Percentiles rank a stretch among this genome's conserved stretches.
phyloP scores from a whole-genome alignment of 108 stramenopile genomes.

The Hondaea fermentalgiana region DNA sequence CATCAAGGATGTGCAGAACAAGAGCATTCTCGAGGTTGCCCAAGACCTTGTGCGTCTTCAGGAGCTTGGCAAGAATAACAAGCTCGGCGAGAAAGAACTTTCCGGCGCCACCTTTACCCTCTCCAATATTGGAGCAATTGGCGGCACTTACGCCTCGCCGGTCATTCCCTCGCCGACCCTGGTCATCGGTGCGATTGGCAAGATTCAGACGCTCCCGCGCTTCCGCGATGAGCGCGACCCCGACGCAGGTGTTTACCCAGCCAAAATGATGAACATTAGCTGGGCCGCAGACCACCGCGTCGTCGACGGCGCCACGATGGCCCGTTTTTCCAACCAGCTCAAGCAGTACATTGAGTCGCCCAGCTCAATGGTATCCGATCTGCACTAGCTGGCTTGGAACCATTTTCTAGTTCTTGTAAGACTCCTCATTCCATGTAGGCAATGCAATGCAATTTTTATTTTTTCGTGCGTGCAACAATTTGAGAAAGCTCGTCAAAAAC shows the following conservation, averaged over 20 bases:
- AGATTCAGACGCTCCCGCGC: slow-evolving; percentile 77
- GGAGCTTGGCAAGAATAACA: slow-evolving; percentile 26
- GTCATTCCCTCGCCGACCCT: slow-evolving; percentile 80
- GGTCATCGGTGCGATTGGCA: slow-evolving; percentile 90
- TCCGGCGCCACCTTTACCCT: slow-evolving; percentile 76
- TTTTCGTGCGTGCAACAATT: too few relatives aligned
- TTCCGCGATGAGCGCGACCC: slow-evolving; percentile 41
- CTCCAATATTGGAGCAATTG: slow-evolving; percentile 93
- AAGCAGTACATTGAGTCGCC: slow-evolving; percentile 51
- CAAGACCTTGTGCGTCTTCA: slow-evolving; percentile 68
- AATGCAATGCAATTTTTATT: too few relatives aligned
- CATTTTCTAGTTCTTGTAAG: too few relatives aligned
- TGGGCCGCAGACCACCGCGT: slow-evolving; percentile 97
- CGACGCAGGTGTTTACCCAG: slow-evolving; percentile 54
- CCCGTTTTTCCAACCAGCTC: slow-evolving; percentile 46
- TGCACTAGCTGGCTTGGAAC: background rate
- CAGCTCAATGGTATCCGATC: slow-evolving; percentile 31
- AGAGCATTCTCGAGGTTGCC: slow-evolving; percentile 71
- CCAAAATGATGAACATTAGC: slow-evolving; percentile 70
- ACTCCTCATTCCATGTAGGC: too few relatives aligned
- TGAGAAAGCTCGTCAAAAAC: too few relatives aligned
- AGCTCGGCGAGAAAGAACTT: slow-evolving; percentile 65
- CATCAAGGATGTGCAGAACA: slow-evolving; percentile 60
- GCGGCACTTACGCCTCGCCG: slow-evolving; percentile 86
- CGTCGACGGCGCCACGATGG: slow-evolving; percentile 90